Percentiles rank a stretch among this genome's conserved stretches.
phyloP scores from a whole-genome alignment of 306 rosid species.

The Fagus crenata region DNA sequence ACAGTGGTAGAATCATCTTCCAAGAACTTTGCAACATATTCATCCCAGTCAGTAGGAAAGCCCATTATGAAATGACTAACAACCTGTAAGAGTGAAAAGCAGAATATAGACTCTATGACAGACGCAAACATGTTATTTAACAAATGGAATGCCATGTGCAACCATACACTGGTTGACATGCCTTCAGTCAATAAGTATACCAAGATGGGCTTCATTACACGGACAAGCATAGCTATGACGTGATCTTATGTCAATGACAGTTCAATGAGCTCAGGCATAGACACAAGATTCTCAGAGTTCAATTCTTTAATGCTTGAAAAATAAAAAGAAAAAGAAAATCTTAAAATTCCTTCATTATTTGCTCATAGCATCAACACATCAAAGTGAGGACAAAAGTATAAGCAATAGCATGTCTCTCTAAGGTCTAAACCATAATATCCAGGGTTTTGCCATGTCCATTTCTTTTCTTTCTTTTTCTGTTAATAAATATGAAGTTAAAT shows the following conservation, averaged over 20 bases:
- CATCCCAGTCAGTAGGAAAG: constrained; percentile 71
- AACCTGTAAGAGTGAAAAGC: constrained; percentile 39
- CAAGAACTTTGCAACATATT: constrained; percentile 34
- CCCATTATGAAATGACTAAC: constrained; percentile 56
- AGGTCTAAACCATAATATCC: not conserved
- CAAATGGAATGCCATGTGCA: not conserved
- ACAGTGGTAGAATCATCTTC: constrained; percentile 30
- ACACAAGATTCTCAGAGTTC: not conserved
- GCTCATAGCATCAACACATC: not conserved
- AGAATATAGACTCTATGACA: not conserved
- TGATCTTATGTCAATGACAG: not conserved
- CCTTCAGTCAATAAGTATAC: not conserved
- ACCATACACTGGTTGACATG: not conserved
- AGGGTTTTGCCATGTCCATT: not conserved
- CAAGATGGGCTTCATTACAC: not conserved
- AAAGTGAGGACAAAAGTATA: not conserved
- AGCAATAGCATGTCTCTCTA: not conserved
- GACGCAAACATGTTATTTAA: not conserved
- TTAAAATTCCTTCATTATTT: not conserved
- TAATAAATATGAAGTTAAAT: not conserved
- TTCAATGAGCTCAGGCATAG: not conserved
- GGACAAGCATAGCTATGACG: not conserved
- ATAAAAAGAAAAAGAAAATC: not conserved
- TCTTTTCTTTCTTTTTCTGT: too few relatives aligned
- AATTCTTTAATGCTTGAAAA: not conserved